Percentiles rank a stretch among this genome's conserved stretches.
These are phyloP conservation scores for Russula griseocarnosa DNA, from an alignment of 768 basidiomycete genomes.

Conservation along the genomic window DNA sequence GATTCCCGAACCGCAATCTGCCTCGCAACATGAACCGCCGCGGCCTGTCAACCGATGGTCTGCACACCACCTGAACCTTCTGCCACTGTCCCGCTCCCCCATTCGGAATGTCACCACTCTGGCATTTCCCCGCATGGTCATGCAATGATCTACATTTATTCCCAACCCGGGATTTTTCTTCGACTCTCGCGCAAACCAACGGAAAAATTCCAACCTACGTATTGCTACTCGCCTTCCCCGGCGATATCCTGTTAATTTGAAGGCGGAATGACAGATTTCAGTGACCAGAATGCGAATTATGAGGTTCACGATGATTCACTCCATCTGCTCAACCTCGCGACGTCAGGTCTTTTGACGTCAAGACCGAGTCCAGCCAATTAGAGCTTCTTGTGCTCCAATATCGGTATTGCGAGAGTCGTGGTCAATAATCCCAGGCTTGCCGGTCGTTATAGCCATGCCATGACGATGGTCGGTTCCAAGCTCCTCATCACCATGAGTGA, in stretches of 20 bases:
- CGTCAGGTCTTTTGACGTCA: conserved; percentile 34
- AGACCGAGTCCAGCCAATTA: background rate
- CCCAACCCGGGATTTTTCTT: conserved; percentile 69
- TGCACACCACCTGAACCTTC: background rate
- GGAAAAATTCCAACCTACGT: conserved; percentile 83
- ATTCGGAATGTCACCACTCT: conserved; percentile 51
- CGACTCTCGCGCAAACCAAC: conserved; percentile 77
- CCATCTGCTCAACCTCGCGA: conserved; percentile 91
- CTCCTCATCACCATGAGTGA: conserved; percentile 97
- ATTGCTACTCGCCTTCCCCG: conserved; percentile 43
- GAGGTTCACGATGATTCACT: conserved; percentile 83
- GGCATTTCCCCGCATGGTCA: conserved; percentile 95
- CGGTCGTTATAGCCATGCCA: conserved; percentile 93
- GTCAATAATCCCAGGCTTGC: conserved; percentile 72
- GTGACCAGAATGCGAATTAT: conserved; percentile 83
- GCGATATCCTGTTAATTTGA: conserved; percentile 66
- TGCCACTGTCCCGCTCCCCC: background rate
- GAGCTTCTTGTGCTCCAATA: conserved; percentile 43
- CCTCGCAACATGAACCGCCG: conserved; percentile 25
- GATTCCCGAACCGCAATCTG: conserved; percentile 28
- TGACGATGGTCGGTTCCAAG: conserved; percentile 83
- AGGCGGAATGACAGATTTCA: no score
- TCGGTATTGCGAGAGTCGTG: conserved; percentile 82
- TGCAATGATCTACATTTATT: conserved; percentile 96
- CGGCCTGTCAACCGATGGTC: conserved; percentile 51